Evolutionary conservation across 2,329 filamentous ascomycete genomes (phyloP).

Genomic region (Sporothrix euskadiensis): DNA sequence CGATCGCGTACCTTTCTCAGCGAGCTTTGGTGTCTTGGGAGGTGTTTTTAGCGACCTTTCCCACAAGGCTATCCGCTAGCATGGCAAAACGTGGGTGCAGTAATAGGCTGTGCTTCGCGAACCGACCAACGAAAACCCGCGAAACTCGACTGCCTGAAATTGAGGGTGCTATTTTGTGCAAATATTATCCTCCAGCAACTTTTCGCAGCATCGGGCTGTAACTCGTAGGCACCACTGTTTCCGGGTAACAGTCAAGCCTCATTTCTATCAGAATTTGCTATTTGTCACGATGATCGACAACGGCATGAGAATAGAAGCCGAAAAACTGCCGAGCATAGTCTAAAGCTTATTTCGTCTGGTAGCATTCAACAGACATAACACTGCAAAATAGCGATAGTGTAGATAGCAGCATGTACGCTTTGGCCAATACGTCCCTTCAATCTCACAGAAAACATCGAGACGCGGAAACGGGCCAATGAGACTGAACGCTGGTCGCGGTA

Average conservation of each 20-base stretch:
- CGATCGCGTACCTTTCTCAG: not conserved
- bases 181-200: not conserved
- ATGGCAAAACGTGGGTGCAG: not conserved
- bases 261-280: not conserved
- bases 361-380: not conserved
- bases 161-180: not conserved
- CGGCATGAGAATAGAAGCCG: not conserved
- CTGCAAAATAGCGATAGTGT: not conserved
- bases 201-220: slow-evolving; percentile 3
- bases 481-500: not conserved
- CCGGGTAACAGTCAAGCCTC: not conserved
- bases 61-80: not conserved
- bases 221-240: slow-evolving; percentile 1
- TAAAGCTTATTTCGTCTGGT: not conserved
- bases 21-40: not conserved
- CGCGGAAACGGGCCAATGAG: not conserved
- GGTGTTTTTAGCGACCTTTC: not conserved
- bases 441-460: not conserved
- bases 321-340: not conserved
- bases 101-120: slow-evolving; percentile 7
- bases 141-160: slow-evolving; percentile 12
- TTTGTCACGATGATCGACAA: not conserved
- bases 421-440: not conserved
- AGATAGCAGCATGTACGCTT: not conserved
- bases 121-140: not conserved